These are phyloP conservation scores for Pichia insulana DNA, from an alignment of 805 yeast species.

Conservation along the genomic window DNA sequence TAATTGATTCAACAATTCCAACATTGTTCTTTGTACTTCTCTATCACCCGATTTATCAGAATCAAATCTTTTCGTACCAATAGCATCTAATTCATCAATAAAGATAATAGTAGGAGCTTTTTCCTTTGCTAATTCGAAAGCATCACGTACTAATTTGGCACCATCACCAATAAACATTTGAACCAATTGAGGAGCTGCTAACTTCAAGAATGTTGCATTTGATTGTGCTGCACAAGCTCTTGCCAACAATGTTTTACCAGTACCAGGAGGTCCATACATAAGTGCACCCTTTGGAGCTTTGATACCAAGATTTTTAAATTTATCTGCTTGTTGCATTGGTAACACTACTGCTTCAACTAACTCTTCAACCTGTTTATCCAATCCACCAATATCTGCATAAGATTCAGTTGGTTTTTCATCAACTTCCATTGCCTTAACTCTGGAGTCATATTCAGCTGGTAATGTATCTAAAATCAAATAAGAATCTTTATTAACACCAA, in stretches of 20 bases:
- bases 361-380: slow-evolving; percentile 97
- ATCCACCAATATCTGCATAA: slow-evolving; percentile 94
- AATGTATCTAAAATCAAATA: slow-evolving; percentile 86
- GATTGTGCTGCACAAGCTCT: slow-evolving; percentile 99
- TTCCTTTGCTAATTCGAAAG: slow-evolving; percentile 94
- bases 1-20: slow-evolving; percentile 91
- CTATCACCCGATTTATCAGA: slow-evolving; percentile 96
- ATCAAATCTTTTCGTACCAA: slow-evolving; percentile 96
- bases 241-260: slow-evolving; percentile 94
- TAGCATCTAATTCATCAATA: slow-evolving; percentile 97
- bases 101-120: slow-evolving; percentile 97
- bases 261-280: slow-evolving; percentile 99
- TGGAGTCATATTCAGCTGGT: slow-evolving; percentile 94
- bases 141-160: slow-evolving; percentile 94
- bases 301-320: slow-evolving; percentile 87
- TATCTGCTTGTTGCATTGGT: slow-evolving; percentile 97
- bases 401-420: slow-evolving; percentile 98
- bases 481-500: slow-evolving; percentile 96
- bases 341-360: slow-evolving; percentile 95
- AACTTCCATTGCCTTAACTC: slow-evolving; percentile 98
- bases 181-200: slow-evolving; percentile 96
- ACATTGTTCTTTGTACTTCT: slow-evolving; percentile 98
- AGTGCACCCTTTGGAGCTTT: slow-evolving; percentile 98
- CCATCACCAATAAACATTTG: slow-evolving; percentile 99
- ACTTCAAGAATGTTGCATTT: slow-evolving; percentile 89